A percentile compares a stretch with the other conserved stretches of the same genome.
Evolutionary conservation across 1,139 yeast species (phyloP).

Genomic region (Magnusiomyces suaveolens): DNA sequence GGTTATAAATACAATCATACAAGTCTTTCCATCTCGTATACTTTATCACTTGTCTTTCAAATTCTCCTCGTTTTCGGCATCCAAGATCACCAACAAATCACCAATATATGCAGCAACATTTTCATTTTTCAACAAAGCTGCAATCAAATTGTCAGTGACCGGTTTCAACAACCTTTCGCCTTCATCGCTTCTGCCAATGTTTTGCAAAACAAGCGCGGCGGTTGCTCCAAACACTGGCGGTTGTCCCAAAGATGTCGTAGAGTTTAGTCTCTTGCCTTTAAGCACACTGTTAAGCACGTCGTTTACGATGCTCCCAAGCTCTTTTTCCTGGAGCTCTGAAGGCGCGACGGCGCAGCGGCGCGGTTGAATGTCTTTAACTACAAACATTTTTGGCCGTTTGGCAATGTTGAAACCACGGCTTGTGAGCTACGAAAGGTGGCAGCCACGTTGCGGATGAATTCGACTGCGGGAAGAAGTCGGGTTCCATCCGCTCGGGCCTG

Average conservation of each 20-base stretch:
- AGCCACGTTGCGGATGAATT: conserved; percentile 87
- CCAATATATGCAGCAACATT: conserved; percentile 20
- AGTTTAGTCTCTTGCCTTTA: background rate
- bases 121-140: conserved; percentile 23
- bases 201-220: conserved; percentile 33
- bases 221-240: conserved; percentile 29
- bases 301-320: no score
- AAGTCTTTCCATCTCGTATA: no score
- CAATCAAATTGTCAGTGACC: conserved; percentile 19
- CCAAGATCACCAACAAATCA: conserved; percentile 17
- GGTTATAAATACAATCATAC: no score
- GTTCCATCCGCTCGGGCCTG: conserved; percentile 37
- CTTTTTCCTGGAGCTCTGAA: no score
- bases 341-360: no score
- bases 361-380: conserved; percentile 82
- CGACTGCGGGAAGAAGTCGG: conserved; percentile 83
- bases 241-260: no score
- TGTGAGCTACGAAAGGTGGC: conserved; percentile 81
- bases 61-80: no score
- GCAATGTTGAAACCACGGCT: conserved; percentile 70
- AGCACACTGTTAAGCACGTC: background rate
- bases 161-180: conserved; percentile 28
- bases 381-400: conserved; percentile 63
- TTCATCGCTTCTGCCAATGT: conserved; percentile 29
- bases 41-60: no score